phyloP scores from a whole-genome alignment of 2,329 filamentous ascomycete species.

The Alternaria arborescens region DNA sequence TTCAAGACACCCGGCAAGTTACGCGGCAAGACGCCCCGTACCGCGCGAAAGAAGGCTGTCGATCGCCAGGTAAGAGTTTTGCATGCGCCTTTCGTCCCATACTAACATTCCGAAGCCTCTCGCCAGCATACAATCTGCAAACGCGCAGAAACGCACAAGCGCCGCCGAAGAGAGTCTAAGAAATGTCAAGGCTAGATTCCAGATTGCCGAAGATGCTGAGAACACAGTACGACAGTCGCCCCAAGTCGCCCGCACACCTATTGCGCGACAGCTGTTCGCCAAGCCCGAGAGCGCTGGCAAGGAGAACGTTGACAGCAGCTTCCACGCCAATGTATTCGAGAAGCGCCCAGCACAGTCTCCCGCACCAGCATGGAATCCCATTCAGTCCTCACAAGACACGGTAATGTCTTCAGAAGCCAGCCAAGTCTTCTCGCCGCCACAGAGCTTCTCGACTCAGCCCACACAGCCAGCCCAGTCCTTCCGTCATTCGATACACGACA shows the following conservation, averaged over 20 bases:
- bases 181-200: slow-evolving; percentile 65
- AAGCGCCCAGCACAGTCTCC: slow-evolving; percentile 50
- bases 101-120: slow-evolving; percentile 53
- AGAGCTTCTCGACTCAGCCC: slow-evolving; percentile 45
- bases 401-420: slow-evolving; percentile 36
- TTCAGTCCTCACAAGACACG: slow-evolving; percentile 43
- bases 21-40: slow-evolving; percentile 81
- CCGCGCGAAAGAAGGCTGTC: slow-evolving; percentile 66
- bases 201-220: slow-evolving; percentile 65
- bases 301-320: slow-evolving; percentile 35
- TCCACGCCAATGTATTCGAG: slow-evolving; percentile 39
- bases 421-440: slow-evolving; percentile 44
- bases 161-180: slow-evolving; percentile 63
- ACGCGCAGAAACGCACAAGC: slow-evolving; percentile 57
- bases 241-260: slow-evolving; percentile 32
- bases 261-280: slow-evolving; percentile 40
- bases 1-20: slow-evolving; percentile 93
- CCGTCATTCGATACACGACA: slow-evolving; percentile 30
- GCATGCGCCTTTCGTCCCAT: slow-evolving; percentile 53
- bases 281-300: slow-evolving; percentile 39
- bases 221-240: slow-evolving; percentile 41
- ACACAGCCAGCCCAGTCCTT: slow-evolving; percentile 44
- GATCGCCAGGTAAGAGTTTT: slow-evolving; percentile 71
- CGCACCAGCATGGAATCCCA: slow-evolving; percentile 44
- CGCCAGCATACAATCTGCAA: slow-evolving; percentile 58